Conservation (phyloP, 1,139 yeast species). For the Suhomyces kunorum region DNA sequence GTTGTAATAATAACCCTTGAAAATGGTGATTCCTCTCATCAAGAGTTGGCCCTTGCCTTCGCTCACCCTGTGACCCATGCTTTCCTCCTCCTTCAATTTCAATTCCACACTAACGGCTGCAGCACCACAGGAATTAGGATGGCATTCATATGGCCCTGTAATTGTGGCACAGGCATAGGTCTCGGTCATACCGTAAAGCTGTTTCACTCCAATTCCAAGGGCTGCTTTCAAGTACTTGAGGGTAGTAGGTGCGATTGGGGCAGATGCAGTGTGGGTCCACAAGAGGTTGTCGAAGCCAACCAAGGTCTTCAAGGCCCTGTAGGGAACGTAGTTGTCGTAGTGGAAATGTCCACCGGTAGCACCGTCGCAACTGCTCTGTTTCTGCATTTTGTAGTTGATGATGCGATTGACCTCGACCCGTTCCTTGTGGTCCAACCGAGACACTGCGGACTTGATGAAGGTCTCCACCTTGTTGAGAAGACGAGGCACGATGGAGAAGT, state of each 20-base stretch:
- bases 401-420: slow-evolving; percentile 13
- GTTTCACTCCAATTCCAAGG: slow-evolving; percentile 21
- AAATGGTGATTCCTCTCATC: slow-evolving; percentile 68
- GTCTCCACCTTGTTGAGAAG: slow-evolving; percentile 40
- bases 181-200: slow-evolving; percentile 25
- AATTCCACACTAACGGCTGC: slow-evolving; percentile 8
- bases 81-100: slow-evolving; percentile 54
- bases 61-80: slow-evolving; percentile 55
- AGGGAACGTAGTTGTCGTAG: slow-evolving; percentile 16
- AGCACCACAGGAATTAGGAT: slow-evolving; percentile 23
- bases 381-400: slow-evolving; percentile 16
- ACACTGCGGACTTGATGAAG: slow-evolving; percentile 16
- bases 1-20: slow-evolving; percentile 60
- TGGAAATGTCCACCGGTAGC: slow-evolving; percentile 13
- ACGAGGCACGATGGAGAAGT: slow-evolving; percentile 42
- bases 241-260: slow-evolving; percentile 23
- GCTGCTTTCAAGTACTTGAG: slow-evolving; percentile 22
- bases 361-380: slow-evolving; percentile 17
- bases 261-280: slow-evolving; percentile 26
- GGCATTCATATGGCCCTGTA: slow-evolving; percentile 16
- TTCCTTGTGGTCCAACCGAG: slow-evolving; percentile 6
- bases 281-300: slow-evolving; percentile 22
- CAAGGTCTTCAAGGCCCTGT: slow-evolving; percentile 14
- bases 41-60: slow-evolving; percentile 55
- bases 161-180: slow-evolving; percentile 20